Conservation (phyloP, 208 protist species). For the Leishmania lainsoni region DNA sequence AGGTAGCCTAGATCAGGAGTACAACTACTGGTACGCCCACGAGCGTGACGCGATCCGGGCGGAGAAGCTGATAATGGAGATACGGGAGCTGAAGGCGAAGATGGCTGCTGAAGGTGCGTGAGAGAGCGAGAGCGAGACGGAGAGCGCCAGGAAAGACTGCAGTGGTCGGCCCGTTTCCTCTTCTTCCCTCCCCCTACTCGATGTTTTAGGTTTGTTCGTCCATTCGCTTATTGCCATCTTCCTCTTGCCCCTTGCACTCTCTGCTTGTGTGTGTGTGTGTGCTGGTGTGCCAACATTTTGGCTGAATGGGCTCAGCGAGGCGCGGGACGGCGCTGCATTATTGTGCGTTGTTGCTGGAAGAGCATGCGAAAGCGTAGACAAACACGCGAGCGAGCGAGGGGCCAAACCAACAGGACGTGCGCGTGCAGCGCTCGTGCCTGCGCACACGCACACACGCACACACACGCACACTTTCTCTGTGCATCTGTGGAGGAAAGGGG, state of each 20-base stretch:
- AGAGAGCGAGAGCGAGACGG: neutral
- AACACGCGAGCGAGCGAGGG: neutral
- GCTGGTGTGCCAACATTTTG: neutral
- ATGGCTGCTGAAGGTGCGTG: conserved; percentile 24
- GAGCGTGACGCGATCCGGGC: conserved; percentile 82
- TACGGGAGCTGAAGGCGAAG: conserved; percentile 79
- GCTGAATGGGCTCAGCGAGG: neutral
- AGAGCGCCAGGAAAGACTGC: neutral
- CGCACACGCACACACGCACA: conserved; percentile 27
- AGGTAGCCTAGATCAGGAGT: conserved; percentile 73
- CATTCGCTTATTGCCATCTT: neutral
- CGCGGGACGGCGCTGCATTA: neutral
- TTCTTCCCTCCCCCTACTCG: neutral
- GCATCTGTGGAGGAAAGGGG: neutral
- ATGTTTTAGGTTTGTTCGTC: conserved; percentile 10
- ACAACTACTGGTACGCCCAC: conserved; percentile 89
- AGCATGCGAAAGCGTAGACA: neutral
- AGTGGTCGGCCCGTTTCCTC: conserved; percentile 1
- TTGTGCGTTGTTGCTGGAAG: neutral
- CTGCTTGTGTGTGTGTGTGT: neutral
- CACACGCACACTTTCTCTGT: conserved; percentile 4
- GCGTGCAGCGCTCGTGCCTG: neutral
- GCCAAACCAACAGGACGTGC: neutral
- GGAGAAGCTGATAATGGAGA: conserved; percentile 83
- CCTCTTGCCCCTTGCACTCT: neutral